A percentile compares a stretch with the other conserved stretches of the same genome.
Conservation (phyloP, 2,329 filamentous ascomycete genomes). For the Monilinia polystroma region DNA sequence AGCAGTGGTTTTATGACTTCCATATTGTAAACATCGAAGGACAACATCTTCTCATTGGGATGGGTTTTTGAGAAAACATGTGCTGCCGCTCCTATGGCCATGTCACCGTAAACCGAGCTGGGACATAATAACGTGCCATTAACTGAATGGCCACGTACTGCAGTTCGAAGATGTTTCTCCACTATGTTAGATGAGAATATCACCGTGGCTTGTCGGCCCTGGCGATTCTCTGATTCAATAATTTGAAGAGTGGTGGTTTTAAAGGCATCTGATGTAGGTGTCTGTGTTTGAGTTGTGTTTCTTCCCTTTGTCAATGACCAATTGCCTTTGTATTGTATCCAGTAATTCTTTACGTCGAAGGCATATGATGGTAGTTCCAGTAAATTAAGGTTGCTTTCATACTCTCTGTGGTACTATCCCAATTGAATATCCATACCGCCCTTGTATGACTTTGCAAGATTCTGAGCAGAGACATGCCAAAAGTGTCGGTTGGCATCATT, state of each 20-base stretch:
- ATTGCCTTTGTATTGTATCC: conserved; percentile 61
- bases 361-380: conserved; percentile 56
- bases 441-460: neutral
- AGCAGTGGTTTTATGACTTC: conserved; percentile 48
- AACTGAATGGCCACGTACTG: conserved; percentile 1
- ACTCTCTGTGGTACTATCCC: conserved; percentile 8
- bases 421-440: conserved; percentile 10
- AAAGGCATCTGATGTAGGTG: neutral
- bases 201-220: neutral
- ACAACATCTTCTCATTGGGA: conserved; percentile 42
- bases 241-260: neutral
- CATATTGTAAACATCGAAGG: conserved; percentile 62
- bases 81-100: conserved; percentile 41
- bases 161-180: neutral
- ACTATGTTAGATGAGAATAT: conserved; percentile 1
- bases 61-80: conserved; percentile 50
- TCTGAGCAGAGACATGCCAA: neutral
- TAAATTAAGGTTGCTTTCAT: neutral
- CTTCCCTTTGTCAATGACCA: conserved; percentile 47
- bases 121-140: conserved; percentile 14
- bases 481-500: neutral
- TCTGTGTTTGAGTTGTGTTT: neutral
- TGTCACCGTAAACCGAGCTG: conserved; percentile 10
- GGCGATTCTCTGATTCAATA: conserved; percentile 1
- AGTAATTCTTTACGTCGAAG: conserved; percentile 68